Evolutionary conservation across 345 rosid genomes (phyloP), one percentile per base, ranked within the genome.

Genomic region (Bruguiera gymnorhiza): DNA sequence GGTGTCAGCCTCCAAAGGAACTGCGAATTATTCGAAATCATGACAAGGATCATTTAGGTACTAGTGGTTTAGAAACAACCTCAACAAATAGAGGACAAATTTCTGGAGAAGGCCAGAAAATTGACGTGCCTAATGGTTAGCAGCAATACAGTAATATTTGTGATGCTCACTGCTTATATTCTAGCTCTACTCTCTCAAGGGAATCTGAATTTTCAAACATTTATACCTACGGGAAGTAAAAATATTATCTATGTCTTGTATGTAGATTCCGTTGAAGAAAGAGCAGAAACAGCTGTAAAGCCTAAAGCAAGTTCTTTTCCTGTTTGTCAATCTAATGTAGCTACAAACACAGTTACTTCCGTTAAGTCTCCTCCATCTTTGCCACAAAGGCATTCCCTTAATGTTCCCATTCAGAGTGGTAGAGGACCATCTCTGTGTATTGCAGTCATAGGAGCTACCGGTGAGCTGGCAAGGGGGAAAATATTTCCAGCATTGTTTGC

Each of bases 401-500:
- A 65, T 50, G 52, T 72, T 51, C 67, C 75, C 18, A 72, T 72
- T 70, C 79, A 80, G 55, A 63, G 68, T 63, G 75, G 69, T 55
- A 30, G 62, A 78, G 83, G 78, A 0, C 74, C 87, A 56, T 87
- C 91, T 6, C 90, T 91, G 36, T 79, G 86, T 83, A 87, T 91
- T 73, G 87, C 87, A 62, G 91, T 88, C 43, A 82, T 87, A 15
- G 95, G 95, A 75, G 97, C 97, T 55, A 88, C 88, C 1, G 92
- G 95, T 66, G 95, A 86, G 70, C 78, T 89, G 53, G 93, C 97
- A 34, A 85, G 79, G 72, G 69, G 75, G 50, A 87, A 87, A 78
- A 81, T 86, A 70, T 91, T 89, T 55, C 93, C 87, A 6, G 95
- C 93, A 57, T 64, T 91, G 54, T 91, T 89, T 81, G 95, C 97